A percentile compares a stretch with the other conserved stretches of the same genome.
phyloP scores from a whole-genome alignment of 805 yeast genomes.

The Ogataea neopini region DNA sequence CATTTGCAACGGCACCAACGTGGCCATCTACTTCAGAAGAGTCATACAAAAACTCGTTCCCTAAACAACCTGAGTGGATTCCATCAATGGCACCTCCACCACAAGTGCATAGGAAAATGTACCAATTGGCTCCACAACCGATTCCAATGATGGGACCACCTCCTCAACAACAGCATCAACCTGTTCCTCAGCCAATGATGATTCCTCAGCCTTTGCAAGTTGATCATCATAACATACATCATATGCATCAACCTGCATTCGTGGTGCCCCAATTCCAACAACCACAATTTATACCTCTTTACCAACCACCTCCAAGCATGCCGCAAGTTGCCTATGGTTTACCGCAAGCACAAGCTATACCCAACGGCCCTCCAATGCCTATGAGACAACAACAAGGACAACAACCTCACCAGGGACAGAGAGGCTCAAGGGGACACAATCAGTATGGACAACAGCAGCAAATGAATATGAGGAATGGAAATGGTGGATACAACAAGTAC shows the following conservation, averaged over 20 bases:
- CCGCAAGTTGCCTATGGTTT: slow-evolving; percentile 22
- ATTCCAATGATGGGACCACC: slow-evolving; percentile 25
- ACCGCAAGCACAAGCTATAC: slow-evolving; percentile 13
- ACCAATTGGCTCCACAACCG: slow-evolving; percentile 25
- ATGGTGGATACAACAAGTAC: slow-evolving; percentile 9
- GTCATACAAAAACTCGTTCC: slow-evolving; percentile 54
- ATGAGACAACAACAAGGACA: slow-evolving; percentile 19
- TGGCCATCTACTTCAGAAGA: slow-evolving; percentile 60
- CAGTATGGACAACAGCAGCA: slow-evolving; percentile 17
- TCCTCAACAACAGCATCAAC: slow-evolving; percentile 20
- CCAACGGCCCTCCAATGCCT: slow-evolving; percentile 14
- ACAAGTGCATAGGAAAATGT: slow-evolving; percentile 22
- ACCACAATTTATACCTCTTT: slow-evolving; percentile 22
- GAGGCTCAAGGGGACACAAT: slow-evolving; percentile 15
- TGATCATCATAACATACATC: slow-evolving; percentile 19
- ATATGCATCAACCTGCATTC: slow-evolving; percentile 22
- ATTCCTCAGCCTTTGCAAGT: slow-evolving; percentile 24
- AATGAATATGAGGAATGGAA: slow-evolving; percentile 10
- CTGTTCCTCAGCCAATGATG: slow-evolving; percentile 23
- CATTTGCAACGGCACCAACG: slow-evolving; percentile 75
- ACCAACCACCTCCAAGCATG: slow-evolving; percentile 21
- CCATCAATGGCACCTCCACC: slow-evolving; percentile 23
- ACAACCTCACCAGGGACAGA: slow-evolving; percentile 19
- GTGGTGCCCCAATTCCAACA: slow-evolving; percentile 24
- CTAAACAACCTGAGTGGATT: slow-evolving; percentile 37